A percentile compares a stretch with the other conserved stretches of the same genome.
These are phyloP conservation scores for Cercospora zeina DNA, from an alignment of 2,329 filamentous ascomycete species.

Conservation along the genomic window DNA sequence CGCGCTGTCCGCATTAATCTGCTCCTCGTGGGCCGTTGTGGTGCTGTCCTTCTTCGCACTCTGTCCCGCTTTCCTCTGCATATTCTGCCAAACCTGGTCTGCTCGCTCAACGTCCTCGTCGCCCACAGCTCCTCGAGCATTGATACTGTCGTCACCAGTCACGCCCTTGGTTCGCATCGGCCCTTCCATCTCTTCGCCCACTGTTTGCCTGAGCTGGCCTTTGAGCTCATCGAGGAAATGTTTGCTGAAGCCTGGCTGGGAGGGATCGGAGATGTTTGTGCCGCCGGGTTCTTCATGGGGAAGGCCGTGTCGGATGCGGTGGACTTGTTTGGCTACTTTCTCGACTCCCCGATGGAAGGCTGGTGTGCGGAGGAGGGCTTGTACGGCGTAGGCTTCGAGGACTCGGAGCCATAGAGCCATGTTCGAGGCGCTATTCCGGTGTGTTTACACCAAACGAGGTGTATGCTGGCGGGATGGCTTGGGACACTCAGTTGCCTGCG, in stretches of 20 bases:
- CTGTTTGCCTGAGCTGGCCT: constrained; percentile 35
- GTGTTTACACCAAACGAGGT: not conserved
- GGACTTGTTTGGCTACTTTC: constrained; percentile 51
- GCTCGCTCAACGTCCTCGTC: constrained; percentile 14
- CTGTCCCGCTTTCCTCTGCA: constrained; percentile 19
- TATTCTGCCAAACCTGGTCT: constrained; percentile 20
- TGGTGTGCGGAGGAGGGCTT: constrained; percentile 55
- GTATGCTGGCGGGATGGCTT: no score
- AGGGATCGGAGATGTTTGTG: constrained; percentile 47
- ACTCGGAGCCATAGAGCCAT: constrained; percentile 43
- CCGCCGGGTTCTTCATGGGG: constrained; percentile 53
- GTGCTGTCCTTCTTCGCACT: constrained; percentile 16
- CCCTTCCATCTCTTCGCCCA: constrained; percentile 28
- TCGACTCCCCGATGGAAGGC: constrained; percentile 57
- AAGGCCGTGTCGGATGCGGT: constrained; percentile 49
- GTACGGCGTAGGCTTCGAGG: constrained; percentile 43
- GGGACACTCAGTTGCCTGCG: not conserved
- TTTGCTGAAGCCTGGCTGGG: constrained; percentile 45
- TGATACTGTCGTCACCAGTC: constrained; percentile 24
- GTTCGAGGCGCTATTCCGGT: not conserved
- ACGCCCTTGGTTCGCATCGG: constrained; percentile 23
- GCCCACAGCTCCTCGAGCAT: constrained; percentile 23
- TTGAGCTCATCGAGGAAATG: constrained; percentile 57
- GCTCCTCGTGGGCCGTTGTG: not conserved
- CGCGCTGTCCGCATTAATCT: constrained; percentile 32